Percentiles rank a stretch among this genome's conserved stretches.
Evolutionary conservation across 352 stramenopile species (phyloP).

Genomic region (Globisporangium spiculum): DNA sequence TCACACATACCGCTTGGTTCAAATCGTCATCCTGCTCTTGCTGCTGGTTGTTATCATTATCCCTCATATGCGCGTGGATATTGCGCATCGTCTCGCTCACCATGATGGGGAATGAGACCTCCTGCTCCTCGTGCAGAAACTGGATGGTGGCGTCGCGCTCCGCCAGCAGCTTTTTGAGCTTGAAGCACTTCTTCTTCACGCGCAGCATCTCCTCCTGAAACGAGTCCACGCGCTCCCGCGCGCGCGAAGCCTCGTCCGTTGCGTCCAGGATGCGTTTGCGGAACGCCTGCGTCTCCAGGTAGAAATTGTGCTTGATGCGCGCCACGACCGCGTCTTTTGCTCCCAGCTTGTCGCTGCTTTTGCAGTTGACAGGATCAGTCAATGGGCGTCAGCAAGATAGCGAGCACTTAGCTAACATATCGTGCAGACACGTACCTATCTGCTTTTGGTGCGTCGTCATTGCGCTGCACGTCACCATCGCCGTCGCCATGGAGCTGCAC

Average conservation of each 20-base stretch:
- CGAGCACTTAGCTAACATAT: not conserved
- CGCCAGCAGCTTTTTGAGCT: constrained; percentile 54
- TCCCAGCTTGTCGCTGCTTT: not conserved
- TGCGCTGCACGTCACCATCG: not conserved
- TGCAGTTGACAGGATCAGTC: no score
- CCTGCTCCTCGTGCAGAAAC: constrained; percentile 47
- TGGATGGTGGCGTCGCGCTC: constrained; percentile 55
- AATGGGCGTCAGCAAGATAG: not conserved
- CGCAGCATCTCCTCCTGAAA: constrained; percentile 44
- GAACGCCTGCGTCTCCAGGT: constrained; percentile 51
- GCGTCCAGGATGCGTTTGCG: constrained; percentile 33
- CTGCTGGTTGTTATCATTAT: constrained; percentile 16
- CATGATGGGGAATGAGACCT: constrained; percentile 46
- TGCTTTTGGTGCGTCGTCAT: not conserved
- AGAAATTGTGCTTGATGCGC: constrained; percentile 60
- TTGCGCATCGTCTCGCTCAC: constrained; percentile 66
- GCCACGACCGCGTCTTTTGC: constrained; percentile 24
- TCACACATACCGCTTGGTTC: constrained; percentile 1
- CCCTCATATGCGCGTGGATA: constrained; percentile 36
- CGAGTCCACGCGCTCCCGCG: constrained; percentile 28
- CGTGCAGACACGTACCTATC: not conserved
- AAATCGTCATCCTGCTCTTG: constrained; percentile 19
- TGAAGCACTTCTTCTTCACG: constrained; percentile 51
- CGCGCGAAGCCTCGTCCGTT: constrained; percentile 23
- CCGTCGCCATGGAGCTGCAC: not conserved